Base-by-base conservation (phyloP, 129 eudicot genomes). In the Calendula officinalis region DNA sequence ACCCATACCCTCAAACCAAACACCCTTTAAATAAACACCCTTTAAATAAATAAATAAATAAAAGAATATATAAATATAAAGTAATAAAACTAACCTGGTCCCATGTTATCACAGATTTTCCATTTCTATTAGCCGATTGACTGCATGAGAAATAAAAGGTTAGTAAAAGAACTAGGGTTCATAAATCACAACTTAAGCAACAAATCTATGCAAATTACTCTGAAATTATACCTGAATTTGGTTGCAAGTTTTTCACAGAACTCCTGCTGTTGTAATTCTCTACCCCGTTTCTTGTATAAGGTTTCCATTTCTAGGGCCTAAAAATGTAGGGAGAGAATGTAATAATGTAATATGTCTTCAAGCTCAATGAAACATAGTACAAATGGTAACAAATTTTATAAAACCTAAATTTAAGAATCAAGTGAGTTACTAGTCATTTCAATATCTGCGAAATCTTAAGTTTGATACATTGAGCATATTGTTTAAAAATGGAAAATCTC, bases 271-370 rank as follows among this genome's bases (percentile, higher is more conserved):
- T 73, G 62, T 14, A 73, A 9, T 47, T 80, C 75, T 44, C 78
- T 77, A 63, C 79, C 74, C 46, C 40, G 60, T 78, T 76, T 79
- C 72, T 75, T 82, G 51, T 64, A 84, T 48, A 71, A 22, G 35
- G 58, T 52, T 75, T 84, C 87, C 95, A 91, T 75, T 78, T 84
- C 78, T 47, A 84, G 41, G 68, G 70, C 60, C 97, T 91, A 42
- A 38, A 72, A 56, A 58, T 56, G 54, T 3, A 67, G 44, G 37
- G 43, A 35, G 36, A 45, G 15, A 44, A 66, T 4, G 36, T 46
- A 22, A 22, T 22, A 22, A 22, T 22, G 30, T 0, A 13, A 41
- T 22, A 13, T 35, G 5, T 57, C 46, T 30, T 10, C 17, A 55
- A 62, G 62, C 60, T 49, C 14, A 34, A 22, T 22, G 30, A 22